Base-by-base conservation (phyloP, 306 rosid species). In the Elaeagnus macrophylla region DNA sequence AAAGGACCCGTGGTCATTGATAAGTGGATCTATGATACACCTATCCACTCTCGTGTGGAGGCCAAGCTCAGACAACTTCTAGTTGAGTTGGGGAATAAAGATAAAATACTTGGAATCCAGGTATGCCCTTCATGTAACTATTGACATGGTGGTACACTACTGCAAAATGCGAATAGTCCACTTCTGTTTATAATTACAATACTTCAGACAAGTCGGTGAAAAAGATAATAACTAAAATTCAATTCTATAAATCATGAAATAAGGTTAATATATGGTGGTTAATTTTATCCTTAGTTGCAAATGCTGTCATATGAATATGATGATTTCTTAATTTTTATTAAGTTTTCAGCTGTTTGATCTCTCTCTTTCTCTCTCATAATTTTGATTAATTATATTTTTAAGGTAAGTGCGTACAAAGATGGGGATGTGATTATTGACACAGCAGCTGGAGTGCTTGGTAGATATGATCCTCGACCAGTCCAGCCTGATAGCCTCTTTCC, bases 341-440 rank as follows among this genome's bases (percentile, higher is more conserved):
- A 25, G 32, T 25, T 25, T 5, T 25, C 32, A 25, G 32, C 32
- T 25, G 32, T 25, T 25, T 25, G 32, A 25, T 25, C 32, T 25
- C 32, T 25, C 32, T 25, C 32, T 25, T n/a, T 20, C 32, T 25
- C 32, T 25, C 32, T 2, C 32, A 25, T 25, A 25, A 25, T 25
- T 25, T 1, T 25, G 32, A 25, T 25, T 25, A 25, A 3, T 25
- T 2, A 25, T 70, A 59, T 54, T 54, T n/a, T 50, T 13, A 71
- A 93, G 99, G 95, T 93, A 59, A 87, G 99, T 48, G 99, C 96
- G 67, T 93, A 88, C 82, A 93, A 93, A 76, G 99, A 93, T 72
- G 96, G 96, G 61, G 71, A 84, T 68, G 96, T 93, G 65, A 80
- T 93, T 57, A 81, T 93, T 67, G 99, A 93, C 70, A 93, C 96